Evolutionary conservation across 2,329 filamentous ascomycete genomes (phyloP).

Genomic region (Alternaria postmessia): DNA sequence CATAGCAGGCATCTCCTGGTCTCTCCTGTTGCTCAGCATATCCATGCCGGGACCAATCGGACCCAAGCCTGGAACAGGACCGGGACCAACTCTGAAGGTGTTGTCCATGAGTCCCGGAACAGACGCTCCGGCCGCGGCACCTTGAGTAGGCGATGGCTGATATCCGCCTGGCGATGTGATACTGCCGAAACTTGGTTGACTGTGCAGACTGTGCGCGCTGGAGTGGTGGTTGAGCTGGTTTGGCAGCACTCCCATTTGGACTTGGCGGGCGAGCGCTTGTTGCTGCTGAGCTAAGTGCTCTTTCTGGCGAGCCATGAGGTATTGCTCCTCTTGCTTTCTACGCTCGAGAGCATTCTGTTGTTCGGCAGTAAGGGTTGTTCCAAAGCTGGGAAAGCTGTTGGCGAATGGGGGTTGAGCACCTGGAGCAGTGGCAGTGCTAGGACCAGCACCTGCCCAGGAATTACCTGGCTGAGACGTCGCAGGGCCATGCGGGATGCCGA

Average conservation of each 20-base stretch:
- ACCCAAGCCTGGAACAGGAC: conserved; percentile 52
- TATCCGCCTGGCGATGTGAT: conserved; percentile 85
- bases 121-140: conserved; percentile 53
- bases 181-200: conserved; percentile 94
- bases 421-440: conserved; percentile 47
- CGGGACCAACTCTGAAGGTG: conserved; percentile 51
- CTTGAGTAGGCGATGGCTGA: conserved; percentile 66
- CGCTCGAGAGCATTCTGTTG: conserved; percentile 98
- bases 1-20: conserved; percentile 73
- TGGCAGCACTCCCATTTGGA: conserved; percentile 65
- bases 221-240: conserved; percentile 86
- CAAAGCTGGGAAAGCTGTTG: conserved; percentile 93
- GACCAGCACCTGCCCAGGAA: conserved; percentile 53
- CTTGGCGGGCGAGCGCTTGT: conserved; percentile 74
- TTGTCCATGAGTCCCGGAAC: conserved; percentile 76
- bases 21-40: conserved; percentile 60
- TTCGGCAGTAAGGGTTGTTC: conserved; percentile 93
- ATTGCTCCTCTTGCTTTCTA: conserved; percentile 97
- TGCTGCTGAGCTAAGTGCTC: conserved; percentile 91
- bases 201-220: conserved; percentile 94
- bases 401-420: conserved; percentile 81
- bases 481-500: conserved; percentile 89
- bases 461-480: conserved; percentile 61
- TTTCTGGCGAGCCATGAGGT: conserved; percentile 93
- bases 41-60: conserved; percentile 57